These are phyloP conservation scores for Solanum lycopersicoides DNA, from an alignment of 257 asterid genomes.

Conservation along the genomic window DNA sequence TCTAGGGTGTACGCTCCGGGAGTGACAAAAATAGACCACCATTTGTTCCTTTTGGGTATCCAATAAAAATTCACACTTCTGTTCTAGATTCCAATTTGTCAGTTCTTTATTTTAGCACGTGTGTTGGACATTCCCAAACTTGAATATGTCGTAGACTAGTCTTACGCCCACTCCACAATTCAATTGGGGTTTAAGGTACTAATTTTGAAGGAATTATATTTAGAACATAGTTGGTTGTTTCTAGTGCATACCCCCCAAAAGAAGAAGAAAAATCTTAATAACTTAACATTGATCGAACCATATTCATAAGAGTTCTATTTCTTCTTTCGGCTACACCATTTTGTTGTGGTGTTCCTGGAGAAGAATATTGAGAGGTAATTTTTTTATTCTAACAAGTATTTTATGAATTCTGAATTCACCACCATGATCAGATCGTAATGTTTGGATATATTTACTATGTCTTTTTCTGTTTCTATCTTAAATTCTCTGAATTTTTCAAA, in stretches of 20 bases:
- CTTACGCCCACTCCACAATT: background rate
- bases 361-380: background rate
- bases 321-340: background rate
- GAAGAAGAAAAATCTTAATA: background rate
- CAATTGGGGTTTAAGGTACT: background rate
- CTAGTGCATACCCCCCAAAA: background rate
- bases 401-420: background rate
- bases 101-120: background rate
- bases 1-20: no score
- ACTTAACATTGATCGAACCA: background rate
- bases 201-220: background rate
- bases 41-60: background rate
- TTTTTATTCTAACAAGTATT: no score
- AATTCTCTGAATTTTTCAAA: background rate
- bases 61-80: no score
- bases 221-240: background rate
- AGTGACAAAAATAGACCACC: background rate
- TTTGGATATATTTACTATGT: no score
- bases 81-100: background rate
- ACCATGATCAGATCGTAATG: background rate
- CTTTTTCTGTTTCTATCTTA: no score
- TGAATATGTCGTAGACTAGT: background rate
- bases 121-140: background rate
- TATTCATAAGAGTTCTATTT: background rate
- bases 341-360: background rate